These are phyloP conservation scores for Acanthamoeba royreba DNA, from an alignment of 208 protist genomes.

Conservation along the genomic window DNA sequence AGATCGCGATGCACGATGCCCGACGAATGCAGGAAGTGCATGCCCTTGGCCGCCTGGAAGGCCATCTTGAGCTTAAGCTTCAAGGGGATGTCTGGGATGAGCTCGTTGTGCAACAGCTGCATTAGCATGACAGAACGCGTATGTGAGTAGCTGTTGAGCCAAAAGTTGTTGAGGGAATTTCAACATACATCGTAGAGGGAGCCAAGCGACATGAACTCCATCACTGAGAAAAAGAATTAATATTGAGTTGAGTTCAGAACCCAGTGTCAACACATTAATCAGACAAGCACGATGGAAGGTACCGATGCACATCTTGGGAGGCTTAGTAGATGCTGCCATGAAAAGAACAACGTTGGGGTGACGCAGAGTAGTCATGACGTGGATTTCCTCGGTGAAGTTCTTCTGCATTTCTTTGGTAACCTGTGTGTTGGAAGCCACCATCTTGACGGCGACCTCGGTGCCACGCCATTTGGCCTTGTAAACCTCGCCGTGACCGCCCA, in stretches of 20 bases:
- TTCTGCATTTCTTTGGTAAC: not conserved
- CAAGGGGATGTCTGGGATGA: not conserved
- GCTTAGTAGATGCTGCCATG: slow-evolving; percentile 59
- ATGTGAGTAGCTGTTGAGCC: no score
- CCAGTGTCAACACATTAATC: no score
- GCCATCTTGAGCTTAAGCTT: not conserved
- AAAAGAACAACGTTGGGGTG: slow-evolving; percentile 70
- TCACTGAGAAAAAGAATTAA: no score
- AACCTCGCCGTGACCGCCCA: not conserved
- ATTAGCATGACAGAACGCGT: not conserved
- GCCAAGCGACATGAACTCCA: not conserved
- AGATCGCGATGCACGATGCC: not conserved
- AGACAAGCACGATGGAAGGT: no score
- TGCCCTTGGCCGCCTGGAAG: not conserved
- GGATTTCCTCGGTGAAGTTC: not conserved
- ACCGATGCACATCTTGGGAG: not conserved
- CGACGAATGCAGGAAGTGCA: not conserved
- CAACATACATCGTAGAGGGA: not conserved
- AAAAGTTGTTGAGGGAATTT: not conserved
- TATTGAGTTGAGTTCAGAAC: no score
- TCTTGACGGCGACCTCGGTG: slow-evolving; percentile 29
- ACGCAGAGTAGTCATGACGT: not conserved
- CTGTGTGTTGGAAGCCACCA: not conserved
- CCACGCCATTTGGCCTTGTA: not conserved
- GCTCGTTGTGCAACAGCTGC: not conserved